A percentile compares a stretch with the other conserved stretches of the same genome.
Conservation (phyloP, 177 flowering plant species). For the Tripterygium wilfordii region DNA sequence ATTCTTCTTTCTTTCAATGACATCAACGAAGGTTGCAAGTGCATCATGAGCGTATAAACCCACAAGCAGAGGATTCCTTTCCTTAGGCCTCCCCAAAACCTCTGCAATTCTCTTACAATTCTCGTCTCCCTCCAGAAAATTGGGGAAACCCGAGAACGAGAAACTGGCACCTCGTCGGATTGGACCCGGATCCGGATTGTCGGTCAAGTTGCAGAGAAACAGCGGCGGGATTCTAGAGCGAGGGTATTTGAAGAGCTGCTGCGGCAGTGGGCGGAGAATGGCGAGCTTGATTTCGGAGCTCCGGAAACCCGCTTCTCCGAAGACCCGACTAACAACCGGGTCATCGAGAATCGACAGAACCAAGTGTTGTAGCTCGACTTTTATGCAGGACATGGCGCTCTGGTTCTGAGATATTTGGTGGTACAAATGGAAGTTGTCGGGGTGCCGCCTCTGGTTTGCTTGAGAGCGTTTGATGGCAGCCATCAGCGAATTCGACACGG, state of each 20-base stretch:
- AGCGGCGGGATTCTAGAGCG: conserved; percentile 47
- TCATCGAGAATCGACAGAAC: conserved; percentile 88
- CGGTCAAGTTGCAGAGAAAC: conserved; percentile 58
- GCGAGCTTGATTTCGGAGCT: conserved; percentile 79
- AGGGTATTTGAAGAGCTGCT: conserved; percentile 25
- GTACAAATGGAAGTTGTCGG: too few species aligned
- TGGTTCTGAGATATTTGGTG: too few species aligned
- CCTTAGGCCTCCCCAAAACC: conserved; percentile 38
- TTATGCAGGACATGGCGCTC: too few species aligned
- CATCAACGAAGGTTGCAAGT: conserved; percentile 35
- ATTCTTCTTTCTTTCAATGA: conserved; percentile 27
- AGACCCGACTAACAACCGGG: conserved; percentile 88
- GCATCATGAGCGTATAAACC: conserved; percentile 60
- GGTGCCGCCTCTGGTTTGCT: too few species aligned
- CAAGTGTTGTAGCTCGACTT: too few species aligned
- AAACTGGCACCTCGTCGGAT: conserved; percentile 27
- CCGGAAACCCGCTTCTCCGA: conserved; percentile 81
- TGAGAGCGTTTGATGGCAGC: too few species aligned
- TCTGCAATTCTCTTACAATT: conserved; percentile 54
- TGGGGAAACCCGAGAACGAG: conserved; percentile 33
- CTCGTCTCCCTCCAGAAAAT: conserved; percentile 30
- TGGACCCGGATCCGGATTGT: conserved; percentile 14
- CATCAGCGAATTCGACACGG: too few species aligned
- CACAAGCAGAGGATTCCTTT: conserved; percentile 74
- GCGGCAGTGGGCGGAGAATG: conserved; percentile 45